These are phyloP conservation scores for Aspergillus conjunctus DNA, from an alignment of 495 filamentous ascomycete genomes.

Conservation along the genomic window DNA sequence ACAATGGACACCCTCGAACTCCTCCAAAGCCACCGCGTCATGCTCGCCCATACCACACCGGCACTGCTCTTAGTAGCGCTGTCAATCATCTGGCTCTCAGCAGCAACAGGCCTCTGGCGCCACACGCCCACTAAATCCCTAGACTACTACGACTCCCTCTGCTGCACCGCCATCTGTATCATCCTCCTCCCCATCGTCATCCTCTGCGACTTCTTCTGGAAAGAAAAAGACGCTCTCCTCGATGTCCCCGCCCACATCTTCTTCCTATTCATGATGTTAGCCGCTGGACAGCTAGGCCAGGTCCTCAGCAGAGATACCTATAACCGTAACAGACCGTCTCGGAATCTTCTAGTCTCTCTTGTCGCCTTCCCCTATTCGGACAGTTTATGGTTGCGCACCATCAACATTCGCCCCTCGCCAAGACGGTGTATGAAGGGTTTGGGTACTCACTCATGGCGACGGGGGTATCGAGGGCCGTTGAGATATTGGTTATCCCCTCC, in stretches of 20 bases:
- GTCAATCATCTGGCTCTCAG: not conserved
- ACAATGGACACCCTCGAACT: not conserved
- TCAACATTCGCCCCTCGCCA: not conserved
- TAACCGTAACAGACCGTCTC: not conserved
- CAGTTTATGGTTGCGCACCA: not conserved
- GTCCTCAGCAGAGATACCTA: not conserved
- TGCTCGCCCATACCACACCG: not conserved
- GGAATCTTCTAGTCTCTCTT: not conserved
- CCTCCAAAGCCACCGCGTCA: not conserved
- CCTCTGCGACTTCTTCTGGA: not conserved
- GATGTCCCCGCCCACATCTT: not conserved
- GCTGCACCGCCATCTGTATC: not conserved
- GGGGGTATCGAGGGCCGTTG: not conserved
- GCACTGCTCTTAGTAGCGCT: not conserved
- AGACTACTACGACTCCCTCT: conserved; percentile 1
- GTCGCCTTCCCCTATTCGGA: not conserved
- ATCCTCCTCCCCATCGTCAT: not conserved
- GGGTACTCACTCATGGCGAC: not conserved
- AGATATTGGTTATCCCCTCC: not conserved
- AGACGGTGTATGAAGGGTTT: not conserved
- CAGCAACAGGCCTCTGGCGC: not conserved
- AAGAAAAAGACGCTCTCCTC: not conserved
- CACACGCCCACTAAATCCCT: not conserved
- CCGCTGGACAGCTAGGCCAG: not conserved
- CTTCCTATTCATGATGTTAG: not conserved